Percentiles rank a stretch among this genome's conserved stretches.
Evolutionary conservation across 2,329 filamentous ascomycete species (phyloP).

Genomic region (Escovopsis weberi): DNA sequence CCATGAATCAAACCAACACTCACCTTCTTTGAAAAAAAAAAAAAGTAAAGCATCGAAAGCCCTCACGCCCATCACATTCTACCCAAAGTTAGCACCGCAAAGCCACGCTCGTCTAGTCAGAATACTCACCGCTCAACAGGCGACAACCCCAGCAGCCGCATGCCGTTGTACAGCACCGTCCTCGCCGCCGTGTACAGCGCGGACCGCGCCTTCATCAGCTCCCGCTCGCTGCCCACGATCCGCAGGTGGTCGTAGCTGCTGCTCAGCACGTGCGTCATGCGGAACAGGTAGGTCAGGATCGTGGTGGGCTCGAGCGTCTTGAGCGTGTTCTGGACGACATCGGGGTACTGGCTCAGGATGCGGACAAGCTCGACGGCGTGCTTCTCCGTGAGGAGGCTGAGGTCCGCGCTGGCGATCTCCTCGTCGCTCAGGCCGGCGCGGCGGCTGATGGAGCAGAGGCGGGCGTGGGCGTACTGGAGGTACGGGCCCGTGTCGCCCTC

Average conservation of each 20-base stretch:
- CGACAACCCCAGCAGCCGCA: slow-evolving; percentile 63
- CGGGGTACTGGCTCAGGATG: slow-evolving; percentile 70
- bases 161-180: slow-evolving; percentile 67
- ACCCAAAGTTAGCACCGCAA: background rate
- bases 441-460: slow-evolving; percentile 50
- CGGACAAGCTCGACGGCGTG: slow-evolving; percentile 63
- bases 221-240: slow-evolving; percentile 64
- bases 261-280: slow-evolving; percentile 70
- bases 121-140: slow-evolving; percentile 46
- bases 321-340: slow-evolving; percentile 69
- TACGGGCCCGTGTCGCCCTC: slow-evolving; percentile 79
- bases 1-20: too few relatives aligned
- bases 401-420: slow-evolving; percentile 48
- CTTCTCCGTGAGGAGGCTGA: slow-evolving; percentile 53
- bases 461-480: slow-evolving; percentile 69
- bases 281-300: slow-evolving; percentile 53
- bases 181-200: slow-evolving; percentile 65
- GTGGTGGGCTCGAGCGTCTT: slow-evolving; percentile 65
- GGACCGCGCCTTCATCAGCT: slow-evolving; percentile 52
- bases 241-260: slow-evolving; percentile 70
- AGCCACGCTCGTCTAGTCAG: background rate
- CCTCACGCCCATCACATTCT: background rate
- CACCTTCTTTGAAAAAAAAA: too few relatives aligned
- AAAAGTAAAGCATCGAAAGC: too few relatives aligned
- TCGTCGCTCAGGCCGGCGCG: slow-evolving; percentile 37